Conservation (phyloP, 768 basidiomycete genomes). For the Mycena vitilis region DNA sequence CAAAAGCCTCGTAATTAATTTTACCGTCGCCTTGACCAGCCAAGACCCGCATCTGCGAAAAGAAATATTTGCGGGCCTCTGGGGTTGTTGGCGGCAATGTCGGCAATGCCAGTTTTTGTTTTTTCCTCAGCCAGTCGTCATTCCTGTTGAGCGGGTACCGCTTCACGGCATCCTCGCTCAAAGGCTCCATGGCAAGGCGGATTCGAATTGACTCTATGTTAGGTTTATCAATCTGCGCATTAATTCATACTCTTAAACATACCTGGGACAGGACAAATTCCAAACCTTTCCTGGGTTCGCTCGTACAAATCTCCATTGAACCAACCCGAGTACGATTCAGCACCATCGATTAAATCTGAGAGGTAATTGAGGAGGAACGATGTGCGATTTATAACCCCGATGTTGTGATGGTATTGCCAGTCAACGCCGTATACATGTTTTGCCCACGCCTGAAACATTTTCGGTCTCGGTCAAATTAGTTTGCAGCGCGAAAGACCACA, state of each 20-base stretch:
- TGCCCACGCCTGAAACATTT: conserved; percentile 28
- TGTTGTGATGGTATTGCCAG: conserved; percentile 38
- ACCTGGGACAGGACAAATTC: conserved; percentile 14
- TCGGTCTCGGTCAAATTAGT: neutral
- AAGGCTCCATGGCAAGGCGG: conserved; percentile 13
- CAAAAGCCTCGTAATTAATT: conserved; percentile 12
- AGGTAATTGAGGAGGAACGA: conserved; percentile 11
- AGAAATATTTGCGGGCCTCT: conserved; percentile 16
- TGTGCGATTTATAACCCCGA: conserved; percentile 31
- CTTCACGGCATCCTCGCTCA: too few relatives aligned
- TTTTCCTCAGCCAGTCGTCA: too few relatives aligned
- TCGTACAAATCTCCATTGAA: conserved; percentile 12
- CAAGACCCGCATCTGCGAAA: neutral
- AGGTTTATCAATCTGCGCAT: too few relatives aligned
- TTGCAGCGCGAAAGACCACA: neutral
- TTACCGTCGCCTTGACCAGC: neutral
- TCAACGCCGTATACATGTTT: conserved; percentile 26
- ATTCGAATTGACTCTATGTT: conserved; percentile 6
- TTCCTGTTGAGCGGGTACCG: too few relatives aligned
- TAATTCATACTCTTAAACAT: neutral
- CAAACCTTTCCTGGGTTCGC: conserved; percentile 4
- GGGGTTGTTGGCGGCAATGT: too few relatives aligned
- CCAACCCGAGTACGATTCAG: conserved; percentile 6
- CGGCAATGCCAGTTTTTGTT: too few relatives aligned
- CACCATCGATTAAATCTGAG: neutral